These are phyloP conservation scores for Cladosporium halotolerans DNA, from an alignment of 2,329 filamentous ascomycete species.

Conservation along the genomic window DNA sequence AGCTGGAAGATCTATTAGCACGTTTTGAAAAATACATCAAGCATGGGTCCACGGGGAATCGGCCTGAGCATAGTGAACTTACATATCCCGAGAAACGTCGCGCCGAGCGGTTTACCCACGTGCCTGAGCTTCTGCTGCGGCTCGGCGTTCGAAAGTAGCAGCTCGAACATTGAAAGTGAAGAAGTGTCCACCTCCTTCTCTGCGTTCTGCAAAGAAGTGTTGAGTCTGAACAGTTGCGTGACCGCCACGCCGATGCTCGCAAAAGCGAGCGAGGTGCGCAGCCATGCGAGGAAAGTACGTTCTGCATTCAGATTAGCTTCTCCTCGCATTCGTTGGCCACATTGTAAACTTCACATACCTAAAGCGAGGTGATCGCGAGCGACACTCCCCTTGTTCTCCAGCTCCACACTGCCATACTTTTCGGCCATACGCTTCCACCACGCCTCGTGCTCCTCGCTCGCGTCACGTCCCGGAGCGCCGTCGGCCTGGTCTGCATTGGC, in stretches of 20 bases:
- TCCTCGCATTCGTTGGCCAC: not conserved
- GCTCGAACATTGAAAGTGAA: slow-evolving; percentile 5
- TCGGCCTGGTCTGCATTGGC: not conserved
- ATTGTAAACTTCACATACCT: slow-evolving; percentile 45
- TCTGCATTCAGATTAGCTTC: slow-evolving; percentile 45
- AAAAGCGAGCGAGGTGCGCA: slow-evolving; percentile 74
- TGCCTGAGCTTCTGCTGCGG: slow-evolving; percentile 32
- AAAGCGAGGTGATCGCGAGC: slow-evolving; percentile 76
- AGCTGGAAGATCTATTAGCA: slow-evolving; percentile 32
- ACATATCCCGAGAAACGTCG: slow-evolving; percentile 65
- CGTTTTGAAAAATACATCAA: not conserved
- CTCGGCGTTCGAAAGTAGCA: slow-evolving; percentile 9
- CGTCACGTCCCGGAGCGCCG: not conserved
- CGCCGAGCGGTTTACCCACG: slow-evolving; percentile 67
- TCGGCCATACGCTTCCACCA: slow-evolving; percentile 53
- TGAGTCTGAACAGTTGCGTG: slow-evolving; percentile 78
- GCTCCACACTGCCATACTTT: slow-evolving; percentile 61
- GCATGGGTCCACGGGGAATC: no score
- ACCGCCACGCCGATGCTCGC: slow-evolving; percentile 77
- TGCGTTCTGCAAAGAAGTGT: slow-evolving; percentile 51
- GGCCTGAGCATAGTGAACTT: slow-evolving; percentile 11
- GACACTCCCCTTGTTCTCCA: slow-evolving; percentile 81
- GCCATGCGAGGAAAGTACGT: slow-evolving; percentile 78
- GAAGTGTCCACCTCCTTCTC: slow-evolving; percentile 9
- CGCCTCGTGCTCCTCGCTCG: slow-evolving; percentile 24